Evolutionary conservation across 345 rosid genomes (phyloP), one percentile per base, ranked within the genome.

Genomic region (Salix purpurea): DNA sequence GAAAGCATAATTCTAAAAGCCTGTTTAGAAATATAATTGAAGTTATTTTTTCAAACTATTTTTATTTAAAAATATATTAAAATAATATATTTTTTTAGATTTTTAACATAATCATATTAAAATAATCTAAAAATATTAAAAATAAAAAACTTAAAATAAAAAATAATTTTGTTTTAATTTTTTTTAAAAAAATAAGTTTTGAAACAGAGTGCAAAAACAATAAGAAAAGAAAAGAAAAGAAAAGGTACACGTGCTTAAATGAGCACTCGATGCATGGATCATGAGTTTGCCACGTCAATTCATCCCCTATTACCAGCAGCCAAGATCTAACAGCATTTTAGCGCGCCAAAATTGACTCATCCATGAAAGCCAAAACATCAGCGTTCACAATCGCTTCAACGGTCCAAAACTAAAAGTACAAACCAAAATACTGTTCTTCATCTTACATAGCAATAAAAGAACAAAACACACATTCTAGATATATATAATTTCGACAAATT

Each of bases 401-500:
- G 44, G 4, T 65, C 44, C 50, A 21, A 3, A 21, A n/a, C 50
- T 50, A 65, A 19, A 30, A 52, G 77, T n/a, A 36, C 64, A n/a
- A 5, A 19, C 50, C 36, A 11, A 48, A 34, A 34, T 2, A 18
- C 48, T 66, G 71, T 30, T 48, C 70, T 34, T 24, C 34, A 48
- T 61, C n/a, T 6, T 44, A n/a, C 46, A 48, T n/a, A 14, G 48
- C 14, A 61, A 58, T 1, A 32, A 2, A 48, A 74, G 65, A n/a
- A 39, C 48, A 74, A 37, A 28, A 12, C 2, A 37, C 24, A 16
- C 30, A 8, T 64, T 44, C 24, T 4, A 64, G 24, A 10, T 32
- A 58, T 68, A 58, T 68, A 40, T 28, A 32, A 68, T 70, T 44
- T 77, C 74, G 79, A 77, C 74, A 70, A 62, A 77, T 76, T 62